Base-by-base conservation (phyloP, 2,329 filamentous ascomycete genomes). In the Colletotrichum sp. region DNA sequence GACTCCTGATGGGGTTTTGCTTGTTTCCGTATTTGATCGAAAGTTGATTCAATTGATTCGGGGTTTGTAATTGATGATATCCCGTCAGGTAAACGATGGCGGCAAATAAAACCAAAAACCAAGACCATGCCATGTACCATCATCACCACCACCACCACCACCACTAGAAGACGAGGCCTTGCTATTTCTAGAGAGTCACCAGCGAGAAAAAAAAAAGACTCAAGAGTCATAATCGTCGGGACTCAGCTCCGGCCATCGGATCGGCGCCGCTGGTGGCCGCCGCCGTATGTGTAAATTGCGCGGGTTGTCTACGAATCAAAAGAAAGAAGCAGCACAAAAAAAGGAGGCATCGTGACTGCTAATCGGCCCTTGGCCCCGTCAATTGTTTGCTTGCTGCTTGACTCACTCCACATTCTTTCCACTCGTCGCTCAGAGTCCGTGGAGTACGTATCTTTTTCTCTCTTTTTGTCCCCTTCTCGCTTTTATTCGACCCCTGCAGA, bases 211-310 rank as follows among this genome's bases (percentile, higher is more conserved):
- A 43, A 43, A 43, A 43, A 68, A 60, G 52, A 58, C 22, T 67
- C 65, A 68, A 36, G n/a, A 48, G 34, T 32, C 55, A 28, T 28
- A 62, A 22, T 48, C 56, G 56, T 27, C 27, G 25, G 27, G 28
- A 27, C 30, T 32, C 64, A 56, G 43, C 69, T 74, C 74, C 74
- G 74, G 66, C 71, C 13, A 66, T 62, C 58, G 74, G 66, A 76
- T 66, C 62, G 69, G 25, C 62, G 36, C 43, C 48, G 30, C 39
- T 70, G 25, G 56, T 61, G 25, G 27, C 9, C 16, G 55, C 25
- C 16, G 55, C 15, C 25, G 16, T 73, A 43, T 28, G 5, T 60
- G 60, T n/a, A 61, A 61, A 71, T 60, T 71, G 52, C 9, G 28
- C 32, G 48, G 16, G 25, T 66, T 28, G 27, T 55, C 68, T 56